Conservation (phyloP, 805 yeast species). For the Vanderwaltozyma tropicalis region DNA sequence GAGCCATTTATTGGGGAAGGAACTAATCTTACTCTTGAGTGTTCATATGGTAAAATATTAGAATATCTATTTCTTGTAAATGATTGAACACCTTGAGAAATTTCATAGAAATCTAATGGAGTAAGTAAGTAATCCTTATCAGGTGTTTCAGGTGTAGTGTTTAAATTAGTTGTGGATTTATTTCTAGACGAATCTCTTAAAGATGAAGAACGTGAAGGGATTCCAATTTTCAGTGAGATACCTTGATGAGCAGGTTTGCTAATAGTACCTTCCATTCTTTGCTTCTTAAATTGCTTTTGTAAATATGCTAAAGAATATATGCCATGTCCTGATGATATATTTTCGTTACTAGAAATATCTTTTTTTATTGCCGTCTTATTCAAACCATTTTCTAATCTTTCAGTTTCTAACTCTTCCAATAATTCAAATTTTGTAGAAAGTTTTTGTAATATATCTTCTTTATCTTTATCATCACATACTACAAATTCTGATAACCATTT, state of each 20-base stretch:
- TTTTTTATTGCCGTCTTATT: neutral
- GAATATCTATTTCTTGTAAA: conserved; percentile 77
- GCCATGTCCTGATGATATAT: conserved; percentile 6
- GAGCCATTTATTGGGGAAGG: conserved; percentile 22
- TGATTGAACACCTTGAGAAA: conserved; percentile 66
- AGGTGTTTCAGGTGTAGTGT: conserved; percentile 6
- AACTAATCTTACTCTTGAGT: conserved; percentile 53
- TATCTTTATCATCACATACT: conserved; percentile 8
- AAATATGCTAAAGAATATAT: conserved; percentile 17
- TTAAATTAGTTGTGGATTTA: neutral
- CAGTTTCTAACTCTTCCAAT: conserved; percentile 27
- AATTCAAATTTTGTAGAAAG: conserved; percentile 27
- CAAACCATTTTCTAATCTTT: conserved; percentile 22
- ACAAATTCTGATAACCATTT: conserved; percentile 18
- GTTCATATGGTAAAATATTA: conserved; percentile 79
- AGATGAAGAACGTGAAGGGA: neutral
- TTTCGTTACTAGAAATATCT: neutral
- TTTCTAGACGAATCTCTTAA: neutral
- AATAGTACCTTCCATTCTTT: conserved; percentile 2
- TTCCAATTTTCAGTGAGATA: neutral
- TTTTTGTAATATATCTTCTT: conserved; percentile 17
- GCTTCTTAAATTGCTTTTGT: conserved; percentile 15
- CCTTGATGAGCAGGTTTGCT: neutral
- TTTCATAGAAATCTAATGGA: conserved; percentile 27
- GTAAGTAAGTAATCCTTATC: conserved; percentile 17